Percentiles rank a stretch among this genome's conserved stretches.
Conservation (phyloP, 106 monocot species). For the Dendrobium nobile region DNA sequence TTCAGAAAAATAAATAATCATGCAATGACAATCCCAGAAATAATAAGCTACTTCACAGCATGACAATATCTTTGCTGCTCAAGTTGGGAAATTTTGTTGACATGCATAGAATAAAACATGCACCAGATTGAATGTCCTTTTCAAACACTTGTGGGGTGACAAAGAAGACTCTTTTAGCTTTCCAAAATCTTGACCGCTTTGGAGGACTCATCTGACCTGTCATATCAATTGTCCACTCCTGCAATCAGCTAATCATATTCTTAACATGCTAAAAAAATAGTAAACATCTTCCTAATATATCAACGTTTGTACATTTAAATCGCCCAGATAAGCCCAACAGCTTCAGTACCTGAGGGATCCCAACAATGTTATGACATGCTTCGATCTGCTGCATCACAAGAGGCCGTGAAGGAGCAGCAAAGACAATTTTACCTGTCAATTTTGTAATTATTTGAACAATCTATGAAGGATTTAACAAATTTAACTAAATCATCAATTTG, state of each 20-base stretch:
- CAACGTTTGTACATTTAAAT: not conserved
- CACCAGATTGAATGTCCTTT: slow-evolving; percentile 91
- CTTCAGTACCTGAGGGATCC: slow-evolving; percentile 79
- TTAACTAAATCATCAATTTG: not conserved
- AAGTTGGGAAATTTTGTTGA: not conserved
- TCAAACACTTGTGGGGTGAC: slow-evolving; percentile 97
- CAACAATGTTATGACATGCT: slow-evolving; percentile 92
- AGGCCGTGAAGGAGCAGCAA: slow-evolving; percentile 91
- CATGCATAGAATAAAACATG: not conserved
- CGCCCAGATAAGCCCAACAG: not conserved
- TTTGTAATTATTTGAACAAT: not conserved
- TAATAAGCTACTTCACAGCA: too few species aligned
- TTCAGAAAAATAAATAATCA: not conserved
- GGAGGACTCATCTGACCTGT: slow-evolving; percentile 76
- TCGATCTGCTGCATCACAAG: slow-evolving; percentile 97
- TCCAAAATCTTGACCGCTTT: slow-evolving; percentile 74
- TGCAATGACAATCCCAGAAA: not conserved
- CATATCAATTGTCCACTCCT: slow-evolving; percentile 99
- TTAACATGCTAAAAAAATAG: slow-evolving; percentile 16
- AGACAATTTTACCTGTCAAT: slow-evolving; percentile 88
- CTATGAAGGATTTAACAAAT: not conserved
- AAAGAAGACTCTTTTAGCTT: slow-evolving; percentile 84
- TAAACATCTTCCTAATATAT: not conserved
- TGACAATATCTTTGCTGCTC: not conserved
- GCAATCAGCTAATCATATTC: slow-evolving; percentile 49